These are phyloP conservation scores for Hamamelis virginiana DNA, from an alignment of 164 flowering plant genomes.

Conservation along the genomic window DNA sequence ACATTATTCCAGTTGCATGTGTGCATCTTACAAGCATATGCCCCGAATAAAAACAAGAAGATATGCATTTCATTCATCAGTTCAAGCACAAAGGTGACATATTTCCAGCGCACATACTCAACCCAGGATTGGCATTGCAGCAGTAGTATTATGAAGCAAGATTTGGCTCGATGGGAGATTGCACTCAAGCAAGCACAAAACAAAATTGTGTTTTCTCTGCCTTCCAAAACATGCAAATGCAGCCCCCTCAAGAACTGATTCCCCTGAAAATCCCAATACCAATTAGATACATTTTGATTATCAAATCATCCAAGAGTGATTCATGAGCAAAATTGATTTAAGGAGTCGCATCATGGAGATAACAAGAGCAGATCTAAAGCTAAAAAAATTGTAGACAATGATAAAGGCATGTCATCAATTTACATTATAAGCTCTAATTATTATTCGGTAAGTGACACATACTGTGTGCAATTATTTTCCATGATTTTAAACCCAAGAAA, in stretches of 20 bases:
- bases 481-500: too few species aligned
- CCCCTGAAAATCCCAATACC: constrained; percentile 21
- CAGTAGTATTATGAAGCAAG: constrained; percentile 3
- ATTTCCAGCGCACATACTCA: constrained; percentile 12
- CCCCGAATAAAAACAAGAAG: constrained; percentile 27
- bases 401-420: too few species aligned
- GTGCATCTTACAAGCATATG: constrained; percentile 38
- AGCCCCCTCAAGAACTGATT: constrained; percentile 6
- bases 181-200: neutral
- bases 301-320: neutral
- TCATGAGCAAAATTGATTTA: neutral
- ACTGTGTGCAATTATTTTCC: too few species aligned
- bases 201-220: constrained; percentile 20
- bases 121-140: constrained; percentile 1
- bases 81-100: constrained; percentile 9
- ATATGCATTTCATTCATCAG: constrained; percentile 24
- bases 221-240: constrained; percentile 7
- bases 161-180: constrained; percentile 10
- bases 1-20: constrained; percentile 23
- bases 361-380: too few species aligned
- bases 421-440: too few species aligned
- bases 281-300: neutral
- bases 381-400: too few species aligned
- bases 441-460: too few species aligned
- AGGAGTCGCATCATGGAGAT: too few species aligned